A percentile compares a stretch with the other conserved stretches of the same genome.
Conservation (phyloP, 1,284 basidiomycete genomes). For the Apiotrichum veenhuisii region DNA sequence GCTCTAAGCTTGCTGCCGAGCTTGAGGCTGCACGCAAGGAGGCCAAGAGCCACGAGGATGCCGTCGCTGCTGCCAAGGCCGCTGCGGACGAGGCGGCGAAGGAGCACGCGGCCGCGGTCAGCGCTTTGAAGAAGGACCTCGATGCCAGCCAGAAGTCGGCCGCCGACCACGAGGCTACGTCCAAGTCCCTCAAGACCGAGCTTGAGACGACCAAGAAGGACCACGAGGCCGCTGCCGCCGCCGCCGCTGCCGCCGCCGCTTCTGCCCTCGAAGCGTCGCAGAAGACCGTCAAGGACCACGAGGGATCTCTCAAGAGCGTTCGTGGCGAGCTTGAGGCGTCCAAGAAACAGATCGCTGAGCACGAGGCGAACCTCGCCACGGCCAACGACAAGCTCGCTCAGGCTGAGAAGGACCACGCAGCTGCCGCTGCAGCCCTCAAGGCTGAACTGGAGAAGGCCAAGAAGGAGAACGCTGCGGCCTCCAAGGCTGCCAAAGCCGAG, state of each 20-base stretch:
- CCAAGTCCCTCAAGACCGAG: slow-evolving; percentile 4
- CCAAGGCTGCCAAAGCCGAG: slow-evolving; percentile 3
- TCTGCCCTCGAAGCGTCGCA: background rate
- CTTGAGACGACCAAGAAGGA: slow-evolving; percentile 3
- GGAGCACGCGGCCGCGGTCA: slow-evolving; percentile 3
- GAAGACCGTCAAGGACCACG: slow-evolving; percentile 1
- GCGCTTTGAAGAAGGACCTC: background rate
- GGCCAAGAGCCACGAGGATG: slow-evolving; percentile 8
- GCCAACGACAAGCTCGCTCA: background rate
- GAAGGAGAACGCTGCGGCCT: slow-evolving; percentile 1
- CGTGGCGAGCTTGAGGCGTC: background rate
- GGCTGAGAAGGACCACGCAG: background rate
- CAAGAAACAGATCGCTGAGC: background rate
- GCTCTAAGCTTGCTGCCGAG: background rate
- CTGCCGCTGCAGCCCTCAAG: background rate
- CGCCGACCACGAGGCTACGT: slow-evolving; percentile 4
- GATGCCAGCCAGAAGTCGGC: slow-evolving; percentile 7
- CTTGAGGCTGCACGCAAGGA: slow-evolving; percentile 9
- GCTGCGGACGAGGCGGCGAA: slow-evolving; percentile 1
- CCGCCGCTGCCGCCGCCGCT: background rate
- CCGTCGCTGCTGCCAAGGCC: slow-evolving; percentile 3
- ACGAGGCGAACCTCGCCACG: background rate
- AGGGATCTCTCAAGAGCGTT: background rate
- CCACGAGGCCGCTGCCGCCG: background rate
- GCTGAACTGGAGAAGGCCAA: slow-evolving; percentile 3